phyloP scores from a whole-genome alignment of 768 basidiomycete genomes.

The Lepiota venenata region DNA sequence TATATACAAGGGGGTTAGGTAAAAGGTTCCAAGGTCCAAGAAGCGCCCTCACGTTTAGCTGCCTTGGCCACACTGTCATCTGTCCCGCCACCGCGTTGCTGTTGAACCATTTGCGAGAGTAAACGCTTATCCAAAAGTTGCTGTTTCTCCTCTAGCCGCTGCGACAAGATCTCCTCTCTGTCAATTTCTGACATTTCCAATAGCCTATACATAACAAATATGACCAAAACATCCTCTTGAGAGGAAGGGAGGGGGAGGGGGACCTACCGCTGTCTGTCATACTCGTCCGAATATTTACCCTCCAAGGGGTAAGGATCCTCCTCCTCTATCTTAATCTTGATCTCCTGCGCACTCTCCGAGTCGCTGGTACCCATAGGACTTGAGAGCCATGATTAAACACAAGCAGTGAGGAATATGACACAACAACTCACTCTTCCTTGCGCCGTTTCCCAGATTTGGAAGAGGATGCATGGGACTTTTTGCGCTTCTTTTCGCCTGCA shows the following conservation, averaged over 20 bases:
- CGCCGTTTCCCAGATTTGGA: constrained; percentile 53
- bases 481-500: constrained; percentile 62
- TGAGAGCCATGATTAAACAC: constrained; percentile 3
- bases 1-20: constrained; percentile 23
- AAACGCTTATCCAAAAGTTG: constrained; percentile 66
- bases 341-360: constrained; percentile 60
- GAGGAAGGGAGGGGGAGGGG: neutral
- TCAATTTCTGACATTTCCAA: constrained; percentile 82
- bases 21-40: neutral
- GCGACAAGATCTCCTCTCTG: constrained; percentile 81
- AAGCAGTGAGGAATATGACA: neutral
- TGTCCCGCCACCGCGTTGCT: constrained; percentile 48
- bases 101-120: constrained; percentile 70
- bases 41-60: constrained; percentile 62
- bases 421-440: constrained; percentile 61
- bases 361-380: constrained; percentile 30
- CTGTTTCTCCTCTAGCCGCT: constrained; percentile 79
- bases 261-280: constrained; percentile 77
- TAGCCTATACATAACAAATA: constrained; percentile 45
- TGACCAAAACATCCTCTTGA: too few species aligned
- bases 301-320: constrained; percentile 84
- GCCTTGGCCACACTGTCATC: constrained; percentile 66
- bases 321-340: constrained; percentile 65
- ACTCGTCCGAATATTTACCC: constrained; percentile 85
- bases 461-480: constrained; percentile 45